A percentile compares a stretch with the other conserved stretches of the same genome.
Evolutionary conservation across 139 green algal genomes (phyloP).

Genomic region (Zygnema cylindricum): DNA sequence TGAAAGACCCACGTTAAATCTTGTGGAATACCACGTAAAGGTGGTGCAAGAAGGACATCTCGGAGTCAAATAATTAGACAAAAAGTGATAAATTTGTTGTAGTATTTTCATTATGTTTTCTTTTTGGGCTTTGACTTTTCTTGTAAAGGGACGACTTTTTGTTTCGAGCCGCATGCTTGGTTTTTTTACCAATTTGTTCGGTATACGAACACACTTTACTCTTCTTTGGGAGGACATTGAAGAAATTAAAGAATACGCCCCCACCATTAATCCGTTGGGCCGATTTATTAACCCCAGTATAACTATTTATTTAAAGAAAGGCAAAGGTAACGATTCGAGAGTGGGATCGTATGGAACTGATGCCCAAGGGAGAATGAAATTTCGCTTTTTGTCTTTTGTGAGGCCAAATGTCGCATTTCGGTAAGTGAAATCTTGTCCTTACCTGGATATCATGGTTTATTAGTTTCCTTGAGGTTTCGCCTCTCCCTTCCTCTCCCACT

Average conservation of each 20-base stretch:
- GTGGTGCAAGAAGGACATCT: too few relatives aligned
- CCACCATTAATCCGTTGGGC: constrained; percentile 11
- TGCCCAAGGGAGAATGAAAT: constrained; percentile 23
- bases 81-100: not conserved
- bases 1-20: not conserved
- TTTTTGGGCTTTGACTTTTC: not conserved
- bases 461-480: too few relatives aligned
- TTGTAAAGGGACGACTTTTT: constrained; percentile 50
- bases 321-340: not conserved
- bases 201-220: constrained; percentile 29
- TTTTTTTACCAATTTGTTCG: constrained; percentile 56
- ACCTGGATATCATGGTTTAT: too few relatives aligned
- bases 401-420: constrained; percentile 32
- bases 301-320: constrained; percentile 43
- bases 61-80: too few relatives aligned
- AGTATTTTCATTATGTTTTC: not conserved
- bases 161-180: constrained; percentile 42
- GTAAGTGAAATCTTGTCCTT: too few relatives aligned
- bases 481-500: too few relatives aligned
- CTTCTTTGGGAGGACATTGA: constrained; percentile 59
- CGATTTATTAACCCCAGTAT: constrained; percentile 47
- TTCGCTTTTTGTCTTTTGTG: constrained; percentile 54
- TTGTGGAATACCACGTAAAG: not conserved
- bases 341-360: constrained; percentile 44
- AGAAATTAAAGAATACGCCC: constrained; percentile 41